Evolutionary conservation across 805 yeast genomes (phyloP), one percentile per base, ranked within the genome.

Genomic region (Tetrapisispora phaffii): DNA sequence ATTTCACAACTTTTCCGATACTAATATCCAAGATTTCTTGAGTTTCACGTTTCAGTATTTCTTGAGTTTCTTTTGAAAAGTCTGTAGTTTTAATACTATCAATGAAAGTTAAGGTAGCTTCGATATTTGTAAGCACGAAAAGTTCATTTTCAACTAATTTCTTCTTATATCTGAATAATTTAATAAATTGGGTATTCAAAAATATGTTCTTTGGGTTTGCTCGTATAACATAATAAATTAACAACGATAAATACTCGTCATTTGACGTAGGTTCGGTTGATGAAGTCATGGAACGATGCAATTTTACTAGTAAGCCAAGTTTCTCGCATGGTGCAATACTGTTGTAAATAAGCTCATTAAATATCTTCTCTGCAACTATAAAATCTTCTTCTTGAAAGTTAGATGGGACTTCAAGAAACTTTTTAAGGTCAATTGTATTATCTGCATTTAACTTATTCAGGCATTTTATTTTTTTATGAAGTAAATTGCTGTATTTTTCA

Each of bases 101-200:
- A n/a, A 63, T 49, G 39, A 60, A 63, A n/a, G 53, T 53, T 13
- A 63, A 46, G 1, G 66, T 63, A 1, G 66, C 67, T 33, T 62
- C 66, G 9, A 62, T 45, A 47, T 63, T 63, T 10, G 67, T 63
- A 15, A 62, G 44, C 12, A 60, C 63, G 48, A 54, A 63, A 17
- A 60, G 46, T 44, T 62, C 67, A 39, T 58, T 58, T 45, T 61
- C 60, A 6, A 58, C 56, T n/a, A 63, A 45, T 38, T 58, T 58
- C 36, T 58, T 59, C 42, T 58, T 61, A 44, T 58, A 58, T 38
- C 67, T 57, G 38, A 63, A 63, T 17, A 63, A 37, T 41, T 57
- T 60, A 23, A 61, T 57, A 43, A 59, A 63, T 44, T 62, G 58
- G 15, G 52, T 44, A 34, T 56, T 60, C 29, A 63, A 45, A 37